Evolutionary conservation across 495 filamentous ascomycete genomes (phyloP).

Genomic region (Podospora pseudocomata): DNA sequence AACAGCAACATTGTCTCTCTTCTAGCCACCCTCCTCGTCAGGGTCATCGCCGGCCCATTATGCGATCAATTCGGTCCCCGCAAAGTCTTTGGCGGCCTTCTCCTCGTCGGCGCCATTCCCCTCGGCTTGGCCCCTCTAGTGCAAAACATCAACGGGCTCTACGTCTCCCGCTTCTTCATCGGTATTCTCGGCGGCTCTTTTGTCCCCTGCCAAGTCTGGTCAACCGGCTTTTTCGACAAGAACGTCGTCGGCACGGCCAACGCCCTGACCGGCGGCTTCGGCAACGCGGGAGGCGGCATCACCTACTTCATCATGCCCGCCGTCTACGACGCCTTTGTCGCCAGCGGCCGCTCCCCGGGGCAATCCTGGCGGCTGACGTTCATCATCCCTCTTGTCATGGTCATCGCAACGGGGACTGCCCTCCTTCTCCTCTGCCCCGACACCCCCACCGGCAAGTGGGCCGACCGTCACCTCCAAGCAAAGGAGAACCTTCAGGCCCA

Average conservation of each 20-base stretch:
- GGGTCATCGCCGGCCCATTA: constrained; percentile 73
- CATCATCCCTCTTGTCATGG: constrained; percentile 75
- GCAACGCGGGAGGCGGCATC: constrained; percentile 87
- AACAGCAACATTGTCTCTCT: constrained; percentile 91
- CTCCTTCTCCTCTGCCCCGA: constrained; percentile 75
- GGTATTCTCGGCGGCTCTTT: constrained; percentile 87
- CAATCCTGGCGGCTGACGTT: constrained; percentile 84
- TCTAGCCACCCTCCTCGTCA: constrained; percentile 73
- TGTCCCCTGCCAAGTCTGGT: constrained; percentile 94
- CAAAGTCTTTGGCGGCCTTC: constrained; percentile 68
- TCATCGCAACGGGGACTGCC: constrained; percentile 57
- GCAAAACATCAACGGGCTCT: constrained; percentile 61
- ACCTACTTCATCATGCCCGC: constrained; percentile 90
- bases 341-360: constrained; percentile 54
- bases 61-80: constrained; percentile 85
- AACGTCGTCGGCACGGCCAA: constrained; percentile 89
- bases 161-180: constrained; percentile 82
- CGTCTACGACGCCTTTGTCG: constrained; percentile 73
- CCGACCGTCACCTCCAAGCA: constrained; percentile 49
- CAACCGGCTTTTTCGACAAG: constrained; percentile 92
- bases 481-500: constrained; percentile 1
- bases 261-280: constrained; percentile 76
- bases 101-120: constrained; percentile 74
- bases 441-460: constrained; percentile 79
- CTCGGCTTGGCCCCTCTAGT: constrained; percentile 79